Evolutionary conservation across 2,329 filamentous ascomycete genomes (phyloP).

Genomic region (Aspergillus chevalieri): DNA sequence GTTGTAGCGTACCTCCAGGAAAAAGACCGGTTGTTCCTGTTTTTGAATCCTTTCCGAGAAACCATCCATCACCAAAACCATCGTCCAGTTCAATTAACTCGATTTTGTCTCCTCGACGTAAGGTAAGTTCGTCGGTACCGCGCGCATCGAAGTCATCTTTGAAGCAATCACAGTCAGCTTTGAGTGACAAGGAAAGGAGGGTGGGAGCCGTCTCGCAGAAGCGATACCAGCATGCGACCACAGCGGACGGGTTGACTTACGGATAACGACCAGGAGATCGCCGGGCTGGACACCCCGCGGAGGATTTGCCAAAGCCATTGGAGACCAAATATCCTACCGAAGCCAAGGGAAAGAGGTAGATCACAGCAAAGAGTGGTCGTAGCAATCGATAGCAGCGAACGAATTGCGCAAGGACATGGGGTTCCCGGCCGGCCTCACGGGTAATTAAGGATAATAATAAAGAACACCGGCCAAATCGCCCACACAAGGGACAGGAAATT

Average conservation of each 20-base stretch:
- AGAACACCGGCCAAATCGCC: background rate
- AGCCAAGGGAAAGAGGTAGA: too few relatives aligned
- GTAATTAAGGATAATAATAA: background rate
- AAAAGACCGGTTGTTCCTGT: conserved; percentile 42
- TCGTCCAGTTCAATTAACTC: conserved; percentile 60
- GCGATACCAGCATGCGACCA: conserved; percentile 3
- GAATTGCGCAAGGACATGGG: conserved; percentile 27
- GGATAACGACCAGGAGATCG: conserved; percentile 40
- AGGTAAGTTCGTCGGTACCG: conserved; percentile 84
- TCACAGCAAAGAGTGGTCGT: background rate
- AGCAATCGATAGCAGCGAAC: conserved; percentile 10
- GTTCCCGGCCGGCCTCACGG: conserved; percentile 20
- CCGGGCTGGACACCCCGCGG: conserved; percentile 35
- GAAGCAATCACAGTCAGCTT: conserved; percentile 6
- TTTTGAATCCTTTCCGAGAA: conserved; percentile 47
- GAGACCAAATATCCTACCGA: conserved; percentile 1
- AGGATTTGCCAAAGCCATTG: conserved; percentile 30
- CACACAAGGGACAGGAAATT: background rate
- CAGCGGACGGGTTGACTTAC: conserved; percentile 29
- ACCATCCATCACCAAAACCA: conserved; percentile 63
- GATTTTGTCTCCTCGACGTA: conserved; percentile 67
- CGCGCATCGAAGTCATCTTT: conserved; percentile 90
- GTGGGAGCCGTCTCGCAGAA: conserved; percentile 5
- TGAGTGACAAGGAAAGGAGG: conserved; percentile 5
- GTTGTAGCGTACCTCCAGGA: conserved; percentile 40